Conservation (phyloP, 2,329 filamentous ascomycete genomes). For the Purpureocillium takamizusanense region DNA sequence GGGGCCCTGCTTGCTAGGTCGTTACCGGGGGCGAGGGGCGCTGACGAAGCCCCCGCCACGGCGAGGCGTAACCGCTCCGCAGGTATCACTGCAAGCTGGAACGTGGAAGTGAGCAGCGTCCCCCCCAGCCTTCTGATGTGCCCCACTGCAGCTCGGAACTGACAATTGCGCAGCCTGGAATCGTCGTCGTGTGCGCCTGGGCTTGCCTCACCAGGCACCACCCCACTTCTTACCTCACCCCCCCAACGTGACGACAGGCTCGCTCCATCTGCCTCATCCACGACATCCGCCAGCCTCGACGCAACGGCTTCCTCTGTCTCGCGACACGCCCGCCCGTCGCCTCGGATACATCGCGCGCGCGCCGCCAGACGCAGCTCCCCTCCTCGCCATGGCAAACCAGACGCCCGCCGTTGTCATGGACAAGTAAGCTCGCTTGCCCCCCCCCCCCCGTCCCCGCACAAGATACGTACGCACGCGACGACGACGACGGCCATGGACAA, state of each 20-base stretch:
- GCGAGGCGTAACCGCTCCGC: no score
- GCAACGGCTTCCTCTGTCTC: no score
- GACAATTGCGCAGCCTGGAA: no score
- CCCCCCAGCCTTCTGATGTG: no score
- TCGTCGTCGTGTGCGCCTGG: no score
- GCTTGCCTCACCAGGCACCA: not conserved
- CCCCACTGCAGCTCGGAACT: no score
- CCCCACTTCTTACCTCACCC: not conserved
- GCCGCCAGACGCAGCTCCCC: slow-evolving; percentile 12
- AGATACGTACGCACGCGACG: slow-evolving; percentile 10
- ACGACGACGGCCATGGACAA: slow-evolving; percentile 17
- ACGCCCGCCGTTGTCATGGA: slow-evolving; percentile 99
- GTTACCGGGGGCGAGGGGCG: no score
- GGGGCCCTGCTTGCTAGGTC: no score
- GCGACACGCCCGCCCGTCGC: no score
- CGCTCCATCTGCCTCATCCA: slow-evolving; percentile 3
- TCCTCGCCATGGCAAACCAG: slow-evolving; percentile 75
- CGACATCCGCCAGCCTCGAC: no score
- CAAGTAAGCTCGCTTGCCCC: slow-evolving; percentile 73
- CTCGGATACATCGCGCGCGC: slow-evolving; percentile 8
- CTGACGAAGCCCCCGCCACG: not conserved
- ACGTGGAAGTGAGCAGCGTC: no score
- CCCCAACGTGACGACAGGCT: slow-evolving; percentile 7
- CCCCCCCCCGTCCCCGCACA: slow-evolving; percentile 19
- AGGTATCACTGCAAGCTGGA: no score